Evolutionary conservation across 2,329 filamentous ascomycete genomes (phyloP).

Genomic region (Claviceps purpurea): DNA sequence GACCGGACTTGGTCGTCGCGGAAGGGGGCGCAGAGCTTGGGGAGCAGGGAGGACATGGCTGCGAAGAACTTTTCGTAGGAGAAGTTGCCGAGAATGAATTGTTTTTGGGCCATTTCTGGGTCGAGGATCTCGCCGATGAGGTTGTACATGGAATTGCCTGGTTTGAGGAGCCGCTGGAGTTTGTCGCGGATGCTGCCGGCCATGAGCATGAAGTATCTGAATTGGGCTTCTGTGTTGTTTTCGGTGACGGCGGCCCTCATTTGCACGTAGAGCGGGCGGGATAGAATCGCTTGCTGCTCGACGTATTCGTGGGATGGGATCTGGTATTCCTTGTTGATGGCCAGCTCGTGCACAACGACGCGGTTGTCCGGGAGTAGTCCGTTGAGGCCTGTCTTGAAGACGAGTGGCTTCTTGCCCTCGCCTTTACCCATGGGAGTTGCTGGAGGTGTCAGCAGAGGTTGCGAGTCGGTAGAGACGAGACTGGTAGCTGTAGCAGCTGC

Average conservation of each 20-base stretch:
- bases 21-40: conserved; percentile 68
- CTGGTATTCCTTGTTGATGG: conserved; percentile 66
- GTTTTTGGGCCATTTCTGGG: conserved; percentile 53
- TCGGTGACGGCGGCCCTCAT: conserved; percentile 52
- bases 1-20: conserved; percentile 64
- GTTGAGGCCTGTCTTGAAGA: conserved; percentile 28
- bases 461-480: conserved; percentile 27
- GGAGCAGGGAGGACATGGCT: conserved; percentile 61
- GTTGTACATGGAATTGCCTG: conserved; percentile 59
- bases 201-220: conserved; percentile 56
- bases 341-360: conserved; percentile 63
- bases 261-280: conserved; percentile 38
- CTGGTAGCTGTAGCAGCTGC: conserved; percentile 23
- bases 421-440: conserved; percentile 29
- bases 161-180: conserved; percentile 56
- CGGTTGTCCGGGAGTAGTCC: conserved; percentile 58
- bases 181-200: conserved; percentile 59
- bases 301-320: conserved; percentile 49
- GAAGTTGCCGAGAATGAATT: conserved; percentile 59
- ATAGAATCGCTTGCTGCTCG: conserved; percentile 38
- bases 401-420: conserved; percentile 21
- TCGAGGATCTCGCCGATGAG: conserved; percentile 66
- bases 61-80: conserved; percentile 71
- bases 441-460: conserved; percentile 38
- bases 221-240: conserved; percentile 50